Conservation (phyloP, 176 grass and related monocot genomes). For the Zoysia japonica region DNA sequence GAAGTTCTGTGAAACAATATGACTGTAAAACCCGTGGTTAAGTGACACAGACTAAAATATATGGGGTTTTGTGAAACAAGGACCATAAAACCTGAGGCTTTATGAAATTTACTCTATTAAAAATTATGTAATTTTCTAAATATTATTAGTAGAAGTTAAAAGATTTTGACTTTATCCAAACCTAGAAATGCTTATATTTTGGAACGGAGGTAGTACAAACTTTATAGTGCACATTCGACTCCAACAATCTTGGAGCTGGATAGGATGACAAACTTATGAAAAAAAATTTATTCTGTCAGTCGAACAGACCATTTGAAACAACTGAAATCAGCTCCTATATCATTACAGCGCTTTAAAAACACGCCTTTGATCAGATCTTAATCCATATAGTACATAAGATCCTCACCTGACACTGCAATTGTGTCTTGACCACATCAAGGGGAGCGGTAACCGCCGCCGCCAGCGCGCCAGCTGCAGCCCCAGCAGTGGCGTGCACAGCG, state of each 20-base stretch:
- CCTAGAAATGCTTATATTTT: too few species aligned
- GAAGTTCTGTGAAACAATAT: too few species aligned
- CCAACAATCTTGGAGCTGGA: slow-evolving; percentile 42
- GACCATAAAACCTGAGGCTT: too few species aligned
- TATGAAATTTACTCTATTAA: too few species aligned
- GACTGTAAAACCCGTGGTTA: too few species aligned
- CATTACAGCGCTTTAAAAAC: neutral
- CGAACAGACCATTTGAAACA: neutral
- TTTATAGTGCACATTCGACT: slow-evolving; percentile 8
- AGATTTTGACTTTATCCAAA: too few species aligned
- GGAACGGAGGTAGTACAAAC: neutral
- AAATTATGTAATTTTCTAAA: too few species aligned
- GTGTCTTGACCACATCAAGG: slow-evolving; percentile 86
- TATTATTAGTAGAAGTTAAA: too few species aligned
- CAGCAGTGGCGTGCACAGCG: slow-evolving; percentile 75
- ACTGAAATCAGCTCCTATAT: slow-evolving; percentile 16
- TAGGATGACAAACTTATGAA: neutral
- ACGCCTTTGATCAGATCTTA: neutral
- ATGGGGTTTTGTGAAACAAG: too few species aligned
- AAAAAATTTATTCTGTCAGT: neutral
- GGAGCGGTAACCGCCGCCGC: slow-evolving; percentile 72
- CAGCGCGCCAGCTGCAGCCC: slow-evolving; percentile 70
- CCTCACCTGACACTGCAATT: slow-evolving; percentile 91
- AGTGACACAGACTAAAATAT: too few species aligned
- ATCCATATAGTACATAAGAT: slow-evolving; percentile 11